Percentiles rank a stretch among this genome's conserved stretches.
Evolutionary conservation across 169 alveolate genomes (phyloP).

Genomic region (Babesia caballi): DNA sequence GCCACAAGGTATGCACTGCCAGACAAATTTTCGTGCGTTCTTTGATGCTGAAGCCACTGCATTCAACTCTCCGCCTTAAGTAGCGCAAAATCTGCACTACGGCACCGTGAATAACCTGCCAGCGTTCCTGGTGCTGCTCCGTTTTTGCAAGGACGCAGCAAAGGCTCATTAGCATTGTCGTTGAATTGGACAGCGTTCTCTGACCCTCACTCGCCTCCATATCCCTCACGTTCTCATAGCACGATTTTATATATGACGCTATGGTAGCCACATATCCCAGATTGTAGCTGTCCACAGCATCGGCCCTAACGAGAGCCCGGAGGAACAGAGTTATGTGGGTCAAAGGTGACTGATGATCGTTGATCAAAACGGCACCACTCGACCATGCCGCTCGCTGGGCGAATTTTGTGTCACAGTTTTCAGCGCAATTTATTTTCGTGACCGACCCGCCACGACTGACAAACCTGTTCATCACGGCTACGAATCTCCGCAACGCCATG

Average conservation of each 20-base stretch:
- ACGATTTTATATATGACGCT: background rate
- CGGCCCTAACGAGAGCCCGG: conserved; percentile 3
- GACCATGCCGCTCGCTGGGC: too few relatives aligned
- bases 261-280: background rate
- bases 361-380: too few relatives aligned
- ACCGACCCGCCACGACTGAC: too few relatives aligned
- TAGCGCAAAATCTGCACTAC: background rate
- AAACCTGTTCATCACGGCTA: too few relatives aligned
- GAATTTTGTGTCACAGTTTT: too few relatives aligned
- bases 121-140: background rate
- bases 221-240: background rate
- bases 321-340: conserved; percentile 1
- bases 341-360: background rate
- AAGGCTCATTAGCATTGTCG: background rate
- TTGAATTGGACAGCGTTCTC: background rate
- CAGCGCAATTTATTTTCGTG: too few relatives aligned
- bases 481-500: background rate
- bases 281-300: background rate
- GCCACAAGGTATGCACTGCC: conserved; percentile 14
- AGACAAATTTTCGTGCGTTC: conserved; percentile 8
- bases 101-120: background rate
- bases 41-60: background rate
- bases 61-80: background rate
- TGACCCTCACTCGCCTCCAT: background rate
- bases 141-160: background rate